phyloP scores from a whole-genome alignment of 106 monocot genomes.

The Platanthera guangdongensis region DNA sequence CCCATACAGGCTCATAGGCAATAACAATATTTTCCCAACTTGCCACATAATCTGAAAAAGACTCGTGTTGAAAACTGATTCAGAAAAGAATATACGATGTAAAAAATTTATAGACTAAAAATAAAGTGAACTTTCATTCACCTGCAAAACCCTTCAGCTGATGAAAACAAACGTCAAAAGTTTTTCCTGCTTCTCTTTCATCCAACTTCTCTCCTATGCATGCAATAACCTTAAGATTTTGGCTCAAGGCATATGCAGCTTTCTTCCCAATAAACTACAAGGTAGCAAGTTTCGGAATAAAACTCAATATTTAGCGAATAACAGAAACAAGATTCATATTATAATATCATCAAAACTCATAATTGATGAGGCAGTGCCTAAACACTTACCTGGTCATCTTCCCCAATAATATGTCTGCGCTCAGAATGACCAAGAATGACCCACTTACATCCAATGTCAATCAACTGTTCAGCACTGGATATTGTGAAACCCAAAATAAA shows the following conservation, averaged over 20 bases:
- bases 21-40: constrained; percentile 84
- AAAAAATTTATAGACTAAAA: background rate
- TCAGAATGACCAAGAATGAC: constrained; percentile 98
- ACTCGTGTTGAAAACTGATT: background rate
- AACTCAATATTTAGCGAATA: background rate
- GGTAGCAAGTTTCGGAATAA: constrained; percentile 1
- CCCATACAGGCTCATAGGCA: constrained; percentile 99
- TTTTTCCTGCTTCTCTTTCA: constrained; percentile 97
- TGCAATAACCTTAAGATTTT: constrained; percentile 86
- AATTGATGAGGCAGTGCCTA: background rate
- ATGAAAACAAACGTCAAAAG: constrained; percentile 89
- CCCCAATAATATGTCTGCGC: constrained; percentile 83
- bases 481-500: constrained; percentile 7
- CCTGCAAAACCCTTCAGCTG: constrained; percentile 96
- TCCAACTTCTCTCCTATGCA: constrained; percentile 95
- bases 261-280: constrained; percentile 97
- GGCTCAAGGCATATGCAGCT: constrained; percentile 94
- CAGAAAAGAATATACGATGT: background rate
- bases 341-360: background rate
- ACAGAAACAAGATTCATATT: background rate
- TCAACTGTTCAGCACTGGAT: constrained; percentile 86
- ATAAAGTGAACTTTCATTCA: constrained; percentile 9
- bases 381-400: constrained; percentile 70
- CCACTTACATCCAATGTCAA: constrained; percentile 93
- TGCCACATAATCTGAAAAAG: constrained; percentile 50